Conservation (phyloP, 192 early-diverging fungal genomes). For the Mortierella claussenii region DNA sequence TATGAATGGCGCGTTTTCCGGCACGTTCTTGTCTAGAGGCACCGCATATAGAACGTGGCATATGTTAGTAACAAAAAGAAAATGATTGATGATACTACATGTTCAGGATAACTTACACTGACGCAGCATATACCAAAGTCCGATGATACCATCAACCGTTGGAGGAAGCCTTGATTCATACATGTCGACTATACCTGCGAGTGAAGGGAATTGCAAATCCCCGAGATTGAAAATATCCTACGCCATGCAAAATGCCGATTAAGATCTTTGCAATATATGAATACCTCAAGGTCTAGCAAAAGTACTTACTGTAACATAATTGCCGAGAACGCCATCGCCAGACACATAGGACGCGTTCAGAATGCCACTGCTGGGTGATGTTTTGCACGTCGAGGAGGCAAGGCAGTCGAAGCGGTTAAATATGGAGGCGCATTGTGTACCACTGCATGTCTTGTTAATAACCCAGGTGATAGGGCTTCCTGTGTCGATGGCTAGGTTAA, state of each 20-base stretch:
- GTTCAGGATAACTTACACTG: neutral
- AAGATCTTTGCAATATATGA: neutral
- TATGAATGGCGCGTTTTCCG: constrained; percentile 7
- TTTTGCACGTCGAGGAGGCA: constrained; percentile 31
- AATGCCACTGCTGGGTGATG: constrained; percentile 1
- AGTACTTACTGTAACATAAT: constrained; percentile 8
- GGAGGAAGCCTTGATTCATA: constrained; percentile 3
- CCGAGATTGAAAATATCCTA: constrained; percentile 39
- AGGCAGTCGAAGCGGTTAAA: constrained; percentile 14
- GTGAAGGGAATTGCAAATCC: constrained; percentile 4
- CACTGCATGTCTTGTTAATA: constrained; percentile 25
- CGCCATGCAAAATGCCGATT: neutral
- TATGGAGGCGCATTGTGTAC: neutral
- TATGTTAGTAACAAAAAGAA: too few species aligned
- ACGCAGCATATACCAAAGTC: constrained; percentile 20
- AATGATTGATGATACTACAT: too few species aligned
- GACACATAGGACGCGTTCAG: constrained; percentile 25
- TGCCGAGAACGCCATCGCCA: constrained; percentile 9
- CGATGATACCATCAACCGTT: constrained; percentile 38
- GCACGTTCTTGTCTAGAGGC: constrained; percentile 1
- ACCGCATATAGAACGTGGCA: too few species aligned
- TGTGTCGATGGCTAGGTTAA: constrained; percentile 76
- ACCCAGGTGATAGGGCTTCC: constrained; percentile 77
- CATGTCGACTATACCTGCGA: constrained; percentile 10
- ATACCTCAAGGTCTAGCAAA: neutral